These are phyloP conservation scores for Geotrichum reessii DNA, from an alignment of 1,139 yeast genomes.

Conservation along the genomic window DNA sequence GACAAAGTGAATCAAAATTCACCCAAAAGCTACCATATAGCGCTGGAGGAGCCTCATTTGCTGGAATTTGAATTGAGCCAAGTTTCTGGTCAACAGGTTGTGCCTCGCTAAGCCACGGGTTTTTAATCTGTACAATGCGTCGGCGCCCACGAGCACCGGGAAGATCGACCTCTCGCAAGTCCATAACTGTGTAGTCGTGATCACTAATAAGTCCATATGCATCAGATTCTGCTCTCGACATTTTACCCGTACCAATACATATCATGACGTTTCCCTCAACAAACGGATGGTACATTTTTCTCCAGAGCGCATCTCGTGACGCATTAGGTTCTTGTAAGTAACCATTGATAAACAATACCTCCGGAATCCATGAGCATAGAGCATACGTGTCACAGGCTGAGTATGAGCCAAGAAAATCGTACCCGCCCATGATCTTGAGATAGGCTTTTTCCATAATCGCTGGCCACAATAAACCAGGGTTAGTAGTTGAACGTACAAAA, in stretches of 20 bases:
- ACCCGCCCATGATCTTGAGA: conserved; percentile 59
- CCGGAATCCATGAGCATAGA: conserved; percentile 72
- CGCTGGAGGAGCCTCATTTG: conserved; percentile 17
- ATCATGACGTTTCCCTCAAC: conserved; percentile 41
- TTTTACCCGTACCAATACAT: conserved; percentile 64
- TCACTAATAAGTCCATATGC: conserved; percentile 45
- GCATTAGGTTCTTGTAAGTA: conserved; percentile 28
- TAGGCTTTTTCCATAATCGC: conserved; percentile 74
- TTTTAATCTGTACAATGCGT: conserved; percentile 40
- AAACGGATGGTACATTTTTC: conserved; percentile 34
- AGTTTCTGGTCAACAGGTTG: conserved; percentile 6
- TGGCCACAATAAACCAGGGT: conserved; percentile 52
- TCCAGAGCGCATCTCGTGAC: conserved; percentile 36
- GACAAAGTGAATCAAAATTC: conserved; percentile 35
- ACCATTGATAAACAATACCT: conserved; percentile 42
- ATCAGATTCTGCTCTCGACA: conserved; percentile 39
- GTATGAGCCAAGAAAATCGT: conserved; percentile 68
- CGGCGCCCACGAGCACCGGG: conserved; percentile 20
- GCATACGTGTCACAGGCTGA: conserved; percentile 67
- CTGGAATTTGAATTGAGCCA: conserved; percentile 14
- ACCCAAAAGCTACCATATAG: conserved; percentile 32
- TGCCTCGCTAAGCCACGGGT: conserved; percentile 46
- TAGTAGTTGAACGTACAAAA: conserved; percentile 42
- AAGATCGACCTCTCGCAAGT: conserved; percentile 28
- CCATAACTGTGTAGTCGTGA: conserved; percentile 65